These are phyloP conservation scores for Phanerodontia chrysosporium DNA, from an alignment of 768 basidiomycete species.

Conservation along the genomic window DNA sequence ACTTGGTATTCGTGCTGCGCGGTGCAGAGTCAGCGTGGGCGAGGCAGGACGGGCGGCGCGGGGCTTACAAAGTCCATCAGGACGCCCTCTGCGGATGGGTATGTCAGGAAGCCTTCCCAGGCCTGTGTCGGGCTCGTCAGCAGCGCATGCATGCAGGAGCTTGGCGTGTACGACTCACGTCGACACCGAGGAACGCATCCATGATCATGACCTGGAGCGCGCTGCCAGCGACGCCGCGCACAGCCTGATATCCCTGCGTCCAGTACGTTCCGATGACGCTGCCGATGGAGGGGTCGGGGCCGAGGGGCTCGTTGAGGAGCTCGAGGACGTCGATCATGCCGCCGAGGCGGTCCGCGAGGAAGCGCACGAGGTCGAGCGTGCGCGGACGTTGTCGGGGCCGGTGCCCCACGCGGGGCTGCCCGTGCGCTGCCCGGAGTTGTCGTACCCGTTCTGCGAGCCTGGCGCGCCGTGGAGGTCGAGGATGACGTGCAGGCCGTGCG, in stretches of 20 bases:
- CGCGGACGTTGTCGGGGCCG: slow-evolving; percentile 38
- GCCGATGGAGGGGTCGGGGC: slow-evolving; percentile 42
- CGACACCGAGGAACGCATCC: slow-evolving; percentile 63
- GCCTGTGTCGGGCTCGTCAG: slow-evolving; percentile 29
- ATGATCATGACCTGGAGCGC: slow-evolving; percentile 65
- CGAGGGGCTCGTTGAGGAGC: slow-evolving; percentile 67
- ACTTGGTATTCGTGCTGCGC: slow-evolving; percentile 69
- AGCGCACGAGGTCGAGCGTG: slow-evolving; percentile 56
- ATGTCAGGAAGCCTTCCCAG: slow-evolving; percentile 58
- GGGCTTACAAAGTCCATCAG: slow-evolving; percentile 62
- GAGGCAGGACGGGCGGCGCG: background rate
- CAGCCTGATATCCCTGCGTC: slow-evolving; percentile 53
- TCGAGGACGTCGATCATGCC: slow-evolving; percentile 61
- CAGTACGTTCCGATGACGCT: slow-evolving; percentile 51
- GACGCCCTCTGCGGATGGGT: slow-evolving; percentile 49
- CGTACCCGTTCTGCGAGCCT: slow-evolving; percentile 58
- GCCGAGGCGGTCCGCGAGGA: slow-evolving; percentile 48
- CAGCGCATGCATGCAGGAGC: background rate
- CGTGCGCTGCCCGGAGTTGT: slow-evolving; percentile 70
- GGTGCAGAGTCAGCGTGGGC: background rate
- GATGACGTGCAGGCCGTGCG: slow-evolving; percentile 61
- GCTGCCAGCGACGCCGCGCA: slow-evolving; percentile 44
- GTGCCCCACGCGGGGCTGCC: slow-evolving; percentile 51
- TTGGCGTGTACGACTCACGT: slow-evolving; percentile 26
- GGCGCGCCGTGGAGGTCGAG: slow-evolving; percentile 77